Percentiles rank a stretch among this genome's conserved stretches.
phyloP scores from a whole-genome alignment of 2,329 filamentous ascomycete genomes.

The Grosmannia serpens region DNA sequence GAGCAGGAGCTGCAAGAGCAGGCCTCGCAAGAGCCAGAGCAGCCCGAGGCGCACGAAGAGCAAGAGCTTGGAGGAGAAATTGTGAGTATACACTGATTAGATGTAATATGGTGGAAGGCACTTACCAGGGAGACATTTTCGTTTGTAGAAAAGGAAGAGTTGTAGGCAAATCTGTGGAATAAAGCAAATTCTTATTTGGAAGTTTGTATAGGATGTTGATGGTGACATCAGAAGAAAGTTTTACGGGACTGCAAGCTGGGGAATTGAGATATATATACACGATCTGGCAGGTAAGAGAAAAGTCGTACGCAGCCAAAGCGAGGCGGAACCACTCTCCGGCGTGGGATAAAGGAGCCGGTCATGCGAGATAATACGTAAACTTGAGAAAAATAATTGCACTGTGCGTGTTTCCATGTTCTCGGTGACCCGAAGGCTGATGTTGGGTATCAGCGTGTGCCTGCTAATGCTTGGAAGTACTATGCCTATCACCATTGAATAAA shows the following conservation, averaged over 20 bases:
- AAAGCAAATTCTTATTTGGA: conserved; percentile 2
- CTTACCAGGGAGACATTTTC: conserved; percentile 12
- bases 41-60: conserved; percentile 10
- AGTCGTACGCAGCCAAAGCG: neutral
- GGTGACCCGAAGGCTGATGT: neutral
- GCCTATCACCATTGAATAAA: too few relatives aligned
- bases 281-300: neutral
- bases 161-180: too few relatives aligned
- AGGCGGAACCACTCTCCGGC: neutral
- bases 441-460: neutral
- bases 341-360: neutral
- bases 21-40: conserved; percentile 12
- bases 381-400: neutral
- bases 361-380: neutral
- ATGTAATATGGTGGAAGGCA: neutral
- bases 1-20: conserved; percentile 13
- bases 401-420: neutral
- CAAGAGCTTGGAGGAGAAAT: conserved; percentile 6
- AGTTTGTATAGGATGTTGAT: neutral
- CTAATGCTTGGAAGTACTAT: neutral
- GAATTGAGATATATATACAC: conserved; percentile 4
- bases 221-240: neutral
- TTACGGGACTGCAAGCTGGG: neutral
- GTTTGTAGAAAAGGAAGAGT: neutral
- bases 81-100: neutral